Conservation (phyloP, 2,329 filamentous ascomycete genomes). For the Phaeosphaeriaceae sp. region DNA sequence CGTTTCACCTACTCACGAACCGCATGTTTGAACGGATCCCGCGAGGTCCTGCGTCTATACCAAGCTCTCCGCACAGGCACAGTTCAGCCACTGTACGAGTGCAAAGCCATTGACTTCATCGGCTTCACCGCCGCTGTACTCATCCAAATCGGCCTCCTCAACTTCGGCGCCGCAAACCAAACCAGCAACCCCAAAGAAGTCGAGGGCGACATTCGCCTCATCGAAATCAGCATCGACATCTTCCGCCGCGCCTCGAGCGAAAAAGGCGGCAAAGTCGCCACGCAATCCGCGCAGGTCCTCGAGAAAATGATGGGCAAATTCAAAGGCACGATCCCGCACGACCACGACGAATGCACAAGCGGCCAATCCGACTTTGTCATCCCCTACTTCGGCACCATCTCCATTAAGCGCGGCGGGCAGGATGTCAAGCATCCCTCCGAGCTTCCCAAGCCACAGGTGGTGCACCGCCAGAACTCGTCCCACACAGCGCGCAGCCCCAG, state of each 20-base stretch:
- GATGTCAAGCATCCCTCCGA: constrained; percentile 9
- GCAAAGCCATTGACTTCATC: constrained; percentile 56
- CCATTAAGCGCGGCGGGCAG: constrained; percentile 41
- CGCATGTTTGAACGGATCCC: constrained; percentile 50
- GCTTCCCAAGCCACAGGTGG: neutral
- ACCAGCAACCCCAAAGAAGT: constrained; percentile 31
- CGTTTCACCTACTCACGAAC: constrained; percentile 49
- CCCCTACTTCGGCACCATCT: constrained; percentile 53
- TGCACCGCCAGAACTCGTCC: neutral
- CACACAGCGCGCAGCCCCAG: neutral
- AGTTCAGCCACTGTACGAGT: constrained; percentile 52
- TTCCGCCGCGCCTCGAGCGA: constrained; percentile 50
- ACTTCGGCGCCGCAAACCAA: constrained; percentile 32
- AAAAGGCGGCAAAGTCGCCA: constrained; percentile 51
- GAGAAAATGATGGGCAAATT: constrained; percentile 47
- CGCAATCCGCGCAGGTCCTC: constrained; percentile 48
- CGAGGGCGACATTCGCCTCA: constrained; percentile 46
- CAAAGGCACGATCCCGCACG: constrained; percentile 13
- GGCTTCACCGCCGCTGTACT: constrained; percentile 55
- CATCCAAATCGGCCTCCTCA: constrained; percentile 52
- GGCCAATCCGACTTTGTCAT: constrained; percentile 43
- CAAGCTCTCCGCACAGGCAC: constrained; percentile 45
- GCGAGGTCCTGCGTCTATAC: constrained; percentile 51
- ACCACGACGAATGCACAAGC: constrained; percentile 13
- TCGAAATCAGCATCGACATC: constrained; percentile 51